A percentile compares a stretch with the other conserved stretches of the same genome.
Evolutionary conservation across 2,329 filamentous ascomycete genomes (phyloP).

Genomic region (Trichoderma oligosporum): DNA sequence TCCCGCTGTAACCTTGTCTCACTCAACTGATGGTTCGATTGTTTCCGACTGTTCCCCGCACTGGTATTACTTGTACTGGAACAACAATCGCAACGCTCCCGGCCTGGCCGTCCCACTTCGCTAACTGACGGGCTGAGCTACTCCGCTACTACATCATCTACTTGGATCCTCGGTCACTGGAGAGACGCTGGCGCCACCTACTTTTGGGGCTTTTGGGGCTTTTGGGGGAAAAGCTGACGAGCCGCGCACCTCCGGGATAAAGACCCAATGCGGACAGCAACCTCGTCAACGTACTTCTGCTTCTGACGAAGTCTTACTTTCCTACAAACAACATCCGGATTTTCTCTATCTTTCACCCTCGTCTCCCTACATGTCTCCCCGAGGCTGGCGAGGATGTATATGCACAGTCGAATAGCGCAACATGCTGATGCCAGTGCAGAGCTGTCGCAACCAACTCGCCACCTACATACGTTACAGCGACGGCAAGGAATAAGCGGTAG

Average conservation of each 20-base stretch:
- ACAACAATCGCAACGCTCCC: not conserved
- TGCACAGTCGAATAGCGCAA: conserved; percentile 14
- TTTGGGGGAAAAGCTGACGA: too few species aligned
- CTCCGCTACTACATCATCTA: not conserved
- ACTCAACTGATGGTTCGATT: not conserved
- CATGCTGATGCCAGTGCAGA: conserved; percentile 4
- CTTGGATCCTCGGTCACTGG: conserved; percentile 17
- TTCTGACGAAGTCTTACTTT: conserved; percentile 3
- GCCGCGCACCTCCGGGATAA: conserved; percentile 4
- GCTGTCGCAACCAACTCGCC: conserved; percentile 16
- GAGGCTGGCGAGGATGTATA: conserved; percentile 16
- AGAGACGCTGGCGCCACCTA: conserved; percentile 9
- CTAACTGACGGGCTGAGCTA: conserved; percentile 14
- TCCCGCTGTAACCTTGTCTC: not conserved
- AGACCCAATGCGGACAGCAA: conserved; percentile 13
- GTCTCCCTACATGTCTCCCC: conserved; percentile 17
- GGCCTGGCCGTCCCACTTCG: conserved; percentile 12
- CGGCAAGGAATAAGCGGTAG: conserved; percentile 2
- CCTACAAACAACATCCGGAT: not conserved
- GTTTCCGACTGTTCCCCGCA: not conserved
- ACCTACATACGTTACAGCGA: conserved; percentile 8
- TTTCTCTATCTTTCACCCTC: not conserved
- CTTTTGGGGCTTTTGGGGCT: too few species aligned
- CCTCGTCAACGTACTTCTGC: conserved; percentile 5
- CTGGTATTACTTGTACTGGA: not conserved